A percentile compares a stretch with the other conserved stretches of the same genome.
phyloP scores from a whole-genome alignment of 2,329 filamentous ascomycete genomes.

The Fonsecaea monophora region DNA sequence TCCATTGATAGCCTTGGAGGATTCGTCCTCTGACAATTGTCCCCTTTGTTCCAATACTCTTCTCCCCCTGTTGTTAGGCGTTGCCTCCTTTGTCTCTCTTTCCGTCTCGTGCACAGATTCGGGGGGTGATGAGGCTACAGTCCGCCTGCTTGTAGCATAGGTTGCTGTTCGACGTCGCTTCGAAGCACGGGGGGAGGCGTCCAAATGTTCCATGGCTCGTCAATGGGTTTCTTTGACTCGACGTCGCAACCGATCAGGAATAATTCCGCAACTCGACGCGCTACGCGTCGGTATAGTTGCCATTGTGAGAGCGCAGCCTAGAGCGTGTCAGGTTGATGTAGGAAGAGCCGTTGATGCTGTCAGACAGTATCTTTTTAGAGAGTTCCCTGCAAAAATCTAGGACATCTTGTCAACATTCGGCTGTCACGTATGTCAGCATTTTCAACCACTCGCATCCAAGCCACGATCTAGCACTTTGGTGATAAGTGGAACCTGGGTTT shows the following conservation, averaged over 20 bases:
- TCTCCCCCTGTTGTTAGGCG: background rate
- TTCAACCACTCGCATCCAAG: background rate
- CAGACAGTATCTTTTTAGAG: background rate
- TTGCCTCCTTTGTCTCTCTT: background rate
- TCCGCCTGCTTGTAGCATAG: slow-evolving; percentile 34
- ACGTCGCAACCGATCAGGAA: background rate
- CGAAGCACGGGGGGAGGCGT: slow-evolving; percentile 32
- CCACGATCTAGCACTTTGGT: background rate
- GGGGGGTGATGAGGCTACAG: slow-evolving; percentile 15
- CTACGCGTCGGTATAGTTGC: slow-evolving; percentile 35
- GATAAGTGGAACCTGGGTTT: background rate
- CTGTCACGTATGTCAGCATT: background rate
- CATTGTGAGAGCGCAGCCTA: background rate
- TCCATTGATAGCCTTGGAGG: background rate
- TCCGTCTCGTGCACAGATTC: background rate
- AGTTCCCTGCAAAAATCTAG: background rate
- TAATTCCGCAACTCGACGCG: slow-evolving; percentile 23
- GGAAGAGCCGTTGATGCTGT: background rate
- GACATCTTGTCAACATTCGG: background rate
- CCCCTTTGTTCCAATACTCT: background rate
- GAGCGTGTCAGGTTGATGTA: background rate
- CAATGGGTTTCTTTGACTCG: background rate
- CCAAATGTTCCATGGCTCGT: slow-evolving; percentile 27
- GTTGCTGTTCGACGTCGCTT: slow-evolving; percentile 38
- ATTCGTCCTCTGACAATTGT: background rate